Evolutionary conservation across 1,139 yeast genomes (phyloP), one percentile per base, ranked within the genome.

Genomic region (Torulaspora globosa): DNA sequence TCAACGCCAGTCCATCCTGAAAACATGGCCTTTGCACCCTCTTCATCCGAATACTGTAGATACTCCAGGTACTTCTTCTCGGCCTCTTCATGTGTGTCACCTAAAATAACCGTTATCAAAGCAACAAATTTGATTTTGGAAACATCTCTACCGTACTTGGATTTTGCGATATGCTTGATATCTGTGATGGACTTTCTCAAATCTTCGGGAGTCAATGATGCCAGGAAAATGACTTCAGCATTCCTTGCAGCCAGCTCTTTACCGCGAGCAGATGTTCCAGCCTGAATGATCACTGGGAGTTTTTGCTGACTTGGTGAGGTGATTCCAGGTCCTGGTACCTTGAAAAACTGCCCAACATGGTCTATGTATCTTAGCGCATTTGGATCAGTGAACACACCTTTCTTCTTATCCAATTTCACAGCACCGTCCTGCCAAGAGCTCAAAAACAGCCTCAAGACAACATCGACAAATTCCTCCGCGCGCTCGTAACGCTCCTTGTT

Each of bases 381-480:
- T 1, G 74, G 74, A 39, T 72, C 71, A 1, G 74, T 59, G 48
- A 66, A 71, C 2, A 71, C 55, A 8, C 73, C 71, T 15, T 51
- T 58, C 43, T 67, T 59, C 36, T 55, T 56, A 43, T 70, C 70
- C 44, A 63, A 55, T 24, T 65, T 68, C 36, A 72, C 67, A 18
- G 74, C 75, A 49, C 72, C 76, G 50, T 73, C 77, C 50, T 72
- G 68, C 77, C 76, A 72, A 0, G 76, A 70, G 6, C 74, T 69
- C 24, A 70, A 53, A 29, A 72, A 60, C 29, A 73, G 55, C 46
- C 71, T 70, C 49, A 70, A 70, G 10, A 72, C 65, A 8, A 72
- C 73, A 49, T 72, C 68, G 35, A 71, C 53, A 48, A 69, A 72
- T 52, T 72, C 77, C 44, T 70, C 71, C 2, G 77, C 72, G 49